A percentile compares a stretch with the other conserved stretches of the same genome.
Conservation (phyloP, 768 basidiomycete species). For the Pleurotus eryngii region DNA sequence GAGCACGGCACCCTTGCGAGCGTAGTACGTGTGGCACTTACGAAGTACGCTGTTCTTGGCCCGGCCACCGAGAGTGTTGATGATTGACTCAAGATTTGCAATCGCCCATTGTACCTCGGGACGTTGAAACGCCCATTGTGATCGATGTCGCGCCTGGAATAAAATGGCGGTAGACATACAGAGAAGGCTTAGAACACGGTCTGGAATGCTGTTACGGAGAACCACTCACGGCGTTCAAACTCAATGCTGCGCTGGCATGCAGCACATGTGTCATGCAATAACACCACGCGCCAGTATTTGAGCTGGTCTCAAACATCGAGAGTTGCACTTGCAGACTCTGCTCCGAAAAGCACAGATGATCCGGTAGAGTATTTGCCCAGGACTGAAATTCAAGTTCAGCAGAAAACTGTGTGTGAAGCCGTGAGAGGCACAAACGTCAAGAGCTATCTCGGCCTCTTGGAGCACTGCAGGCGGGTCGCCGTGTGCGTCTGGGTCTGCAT, state of each 20-base stretch:
- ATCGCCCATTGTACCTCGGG: constrained; percentile 42
- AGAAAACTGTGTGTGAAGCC: background rate
- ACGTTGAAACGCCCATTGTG: constrained; percentile 30
- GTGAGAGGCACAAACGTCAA: constrained; percentile 33
- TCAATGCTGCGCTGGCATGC: constrained; percentile 66
- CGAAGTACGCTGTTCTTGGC: constrained; percentile 46
- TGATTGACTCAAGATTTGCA: constrained; percentile 38
- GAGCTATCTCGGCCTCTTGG: constrained; percentile 39
- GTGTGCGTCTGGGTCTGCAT: constrained; percentile 31
- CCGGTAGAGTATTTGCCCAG: constrained; percentile 68
- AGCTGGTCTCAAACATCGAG: constrained; percentile 76
- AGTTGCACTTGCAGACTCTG: constrained; percentile 66
- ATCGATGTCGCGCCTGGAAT: constrained; percentile 36
- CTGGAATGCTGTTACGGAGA: constrained; percentile 46
- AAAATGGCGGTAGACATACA: constrained; percentile 38
- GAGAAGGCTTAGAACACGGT: constrained; percentile 58
- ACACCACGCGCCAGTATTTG: constrained; percentile 79
- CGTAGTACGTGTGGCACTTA: constrained; percentile 20
- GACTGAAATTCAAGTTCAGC: constrained; percentile 31
- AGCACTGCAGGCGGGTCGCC: constrained; percentile 32
- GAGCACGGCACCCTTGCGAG: background rate
- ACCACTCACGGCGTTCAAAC: constrained; percentile 56
- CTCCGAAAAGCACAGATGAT: constrained; percentile 67
- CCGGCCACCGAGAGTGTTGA: constrained; percentile 45
- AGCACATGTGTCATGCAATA: constrained; percentile 73